phyloP scores from a whole-genome alignment of 2,329 filamentous ascomycete species.

The Aureobasidium namibiae region DNA sequence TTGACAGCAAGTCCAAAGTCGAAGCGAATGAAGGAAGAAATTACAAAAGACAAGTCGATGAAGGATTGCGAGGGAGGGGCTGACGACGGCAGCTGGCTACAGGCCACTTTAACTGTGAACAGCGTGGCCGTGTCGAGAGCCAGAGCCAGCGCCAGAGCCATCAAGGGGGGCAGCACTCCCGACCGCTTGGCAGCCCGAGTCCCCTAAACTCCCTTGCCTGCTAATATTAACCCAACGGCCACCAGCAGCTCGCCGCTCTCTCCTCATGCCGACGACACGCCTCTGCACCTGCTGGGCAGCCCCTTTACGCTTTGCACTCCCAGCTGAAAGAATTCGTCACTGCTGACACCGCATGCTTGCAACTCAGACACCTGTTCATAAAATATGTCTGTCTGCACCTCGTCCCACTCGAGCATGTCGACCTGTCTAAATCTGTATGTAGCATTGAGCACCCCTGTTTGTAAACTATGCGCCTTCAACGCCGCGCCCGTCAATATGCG shows the following conservation, averaged over 20 bases:
- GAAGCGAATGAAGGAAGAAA: neutral
- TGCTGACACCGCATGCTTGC: neutral
- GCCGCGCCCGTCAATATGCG: constrained; percentile 7
- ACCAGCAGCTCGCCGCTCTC: too few species aligned
- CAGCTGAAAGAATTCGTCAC: neutral
- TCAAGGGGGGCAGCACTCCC: neutral
- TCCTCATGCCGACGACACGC: too few species aligned
- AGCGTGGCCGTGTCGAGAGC: neutral
- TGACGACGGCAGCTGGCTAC: constrained; percentile 4
- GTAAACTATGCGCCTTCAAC: constrained; percentile 8
- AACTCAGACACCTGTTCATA: neutral
- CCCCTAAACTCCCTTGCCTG: neutral
- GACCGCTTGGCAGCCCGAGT: neutral
- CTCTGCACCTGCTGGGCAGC: constrained; percentile 1
- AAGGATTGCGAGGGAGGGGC: constrained; percentile 2
- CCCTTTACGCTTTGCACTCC: neutral
- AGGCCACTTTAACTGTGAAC: constrained; percentile 1
- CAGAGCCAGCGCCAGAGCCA: too few species aligned
- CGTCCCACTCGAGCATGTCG: too few species aligned
- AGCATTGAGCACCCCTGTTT: neutral
- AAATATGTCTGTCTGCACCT: too few species aligned
- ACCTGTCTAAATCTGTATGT: constrained; percentile 10
- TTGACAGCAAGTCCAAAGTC: too few species aligned
- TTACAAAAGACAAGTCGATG: neutral
- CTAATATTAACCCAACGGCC: constrained; percentile 7